phyloP scores from a whole-genome alignment of 805 yeast species.

The Candida endomychidarum region DNA sequence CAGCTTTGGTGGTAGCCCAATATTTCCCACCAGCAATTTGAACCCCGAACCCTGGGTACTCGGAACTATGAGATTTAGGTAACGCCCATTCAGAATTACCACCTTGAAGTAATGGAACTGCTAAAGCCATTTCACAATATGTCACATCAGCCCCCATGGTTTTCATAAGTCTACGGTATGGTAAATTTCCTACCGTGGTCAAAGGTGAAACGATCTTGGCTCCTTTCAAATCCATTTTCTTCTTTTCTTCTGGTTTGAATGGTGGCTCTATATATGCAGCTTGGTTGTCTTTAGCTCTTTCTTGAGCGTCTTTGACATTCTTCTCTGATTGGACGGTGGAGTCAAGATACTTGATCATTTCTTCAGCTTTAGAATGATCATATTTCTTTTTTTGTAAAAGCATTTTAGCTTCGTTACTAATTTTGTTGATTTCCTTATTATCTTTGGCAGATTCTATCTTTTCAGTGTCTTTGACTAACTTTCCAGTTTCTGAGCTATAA shows the following conservation, averaged over 20 bases:
- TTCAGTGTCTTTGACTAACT: conserved; percentile 45
- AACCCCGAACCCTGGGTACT: conserved; percentile 86
- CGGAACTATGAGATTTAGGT: conserved; percentile 81
- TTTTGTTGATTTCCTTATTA: conserved; percentile 65
- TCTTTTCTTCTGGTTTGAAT: conserved; percentile 79
- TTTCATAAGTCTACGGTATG: conserved; percentile 91
- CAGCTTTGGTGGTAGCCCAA: conserved; percentile 91
- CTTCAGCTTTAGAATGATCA: conserved; percentile 55
- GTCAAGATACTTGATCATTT: conserved; percentile 64
- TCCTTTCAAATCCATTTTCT: conserved; percentile 58
- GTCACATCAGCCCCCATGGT: conserved; percentile 90
- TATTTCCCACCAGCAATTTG: conserved; percentile 90
- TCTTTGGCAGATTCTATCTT: conserved; percentile 30
- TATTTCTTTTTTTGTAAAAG: conserved; percentile 61
- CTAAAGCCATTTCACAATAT: conserved; percentile 92
- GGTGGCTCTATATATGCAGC: conserved; percentile 73
- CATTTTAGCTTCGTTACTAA: conserved; percentile 46
- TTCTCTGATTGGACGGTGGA: conserved; percentile 48
- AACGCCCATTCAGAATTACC: conserved; percentile 96
- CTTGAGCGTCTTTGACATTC: conserved; percentile 31
- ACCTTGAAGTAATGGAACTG: conserved; percentile 85
- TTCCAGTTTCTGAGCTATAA: conserved; percentile 45
- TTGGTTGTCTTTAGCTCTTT: conserved; percentile 34
- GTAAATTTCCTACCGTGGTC: conserved; percentile 96
- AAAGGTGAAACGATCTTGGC: conserved; percentile 93